Evolutionary conservation across 768 basidiomycete genomes (phyloP).

Genomic region (Phylloporus sp.): DNA sequence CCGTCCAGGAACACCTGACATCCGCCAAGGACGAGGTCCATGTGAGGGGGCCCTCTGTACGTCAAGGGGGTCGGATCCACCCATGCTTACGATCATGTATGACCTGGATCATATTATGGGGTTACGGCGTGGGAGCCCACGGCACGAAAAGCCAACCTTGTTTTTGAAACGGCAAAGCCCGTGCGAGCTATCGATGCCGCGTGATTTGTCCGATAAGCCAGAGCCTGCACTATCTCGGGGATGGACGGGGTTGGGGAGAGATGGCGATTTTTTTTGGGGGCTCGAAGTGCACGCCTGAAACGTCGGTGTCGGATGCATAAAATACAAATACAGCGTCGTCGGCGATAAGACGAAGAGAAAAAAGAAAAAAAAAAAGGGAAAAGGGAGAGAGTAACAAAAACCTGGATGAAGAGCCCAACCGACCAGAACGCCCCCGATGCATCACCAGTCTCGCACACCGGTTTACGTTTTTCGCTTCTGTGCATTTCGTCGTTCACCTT

Average conservation of each 20-base stretch:
- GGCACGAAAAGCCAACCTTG: not conserved
- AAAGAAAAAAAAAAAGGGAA: not conserved
- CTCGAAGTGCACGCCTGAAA: not conserved
- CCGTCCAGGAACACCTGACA: not conserved
- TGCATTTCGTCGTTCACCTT: constrained; percentile 30
- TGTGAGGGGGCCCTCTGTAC: not conserved
- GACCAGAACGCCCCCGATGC: not conserved
- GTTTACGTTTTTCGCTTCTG: constrained; percentile 18
- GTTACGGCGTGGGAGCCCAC: not conserved
- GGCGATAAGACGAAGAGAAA: not conserved
- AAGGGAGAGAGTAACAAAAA: not conserved
- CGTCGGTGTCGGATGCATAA: not conserved
- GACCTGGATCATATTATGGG: not conserved
- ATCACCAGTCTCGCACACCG: not conserved
- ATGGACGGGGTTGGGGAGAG: not conserved
- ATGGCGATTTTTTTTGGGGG: not conserved
- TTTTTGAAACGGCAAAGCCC: not conserved
- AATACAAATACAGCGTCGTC: not conserved
- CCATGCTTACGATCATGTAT: not conserved
- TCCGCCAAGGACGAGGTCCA: not conserved
- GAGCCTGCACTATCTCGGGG: not conserved
- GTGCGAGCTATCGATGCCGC: not conserved
- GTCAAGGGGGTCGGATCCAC: not conserved
- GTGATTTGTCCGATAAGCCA: not conserved
- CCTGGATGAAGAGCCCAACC: not conserved